These are phyloP conservation scores for Umbelopsis sp. DNA, from an alignment of 371 early-diverging fungal genomes.

Conservation along the genomic window DNA sequence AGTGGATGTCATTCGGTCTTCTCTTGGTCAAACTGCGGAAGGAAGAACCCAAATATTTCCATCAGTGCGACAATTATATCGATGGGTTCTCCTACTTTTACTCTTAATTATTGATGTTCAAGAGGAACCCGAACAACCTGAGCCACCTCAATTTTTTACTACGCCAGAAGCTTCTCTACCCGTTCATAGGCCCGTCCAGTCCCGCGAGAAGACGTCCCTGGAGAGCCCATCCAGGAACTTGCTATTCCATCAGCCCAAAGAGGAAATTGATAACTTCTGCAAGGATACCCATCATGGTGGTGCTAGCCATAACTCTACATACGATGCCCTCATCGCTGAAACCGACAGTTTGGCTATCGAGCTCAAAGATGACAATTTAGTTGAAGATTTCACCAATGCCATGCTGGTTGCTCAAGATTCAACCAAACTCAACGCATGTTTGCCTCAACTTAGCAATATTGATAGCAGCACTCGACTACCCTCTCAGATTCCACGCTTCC, in stretches of 20 bases:
- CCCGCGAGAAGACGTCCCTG: background rate
- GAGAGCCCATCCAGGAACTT: background rate
- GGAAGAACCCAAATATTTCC: background rate
- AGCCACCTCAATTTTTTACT: background rate
- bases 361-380: background rate
- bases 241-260: background rate
- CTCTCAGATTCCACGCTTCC: background rate
- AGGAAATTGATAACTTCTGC: background rate
- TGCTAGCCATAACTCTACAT: background rate
- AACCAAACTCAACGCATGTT: background rate
- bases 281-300: background rate
- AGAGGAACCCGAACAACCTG: background rate
- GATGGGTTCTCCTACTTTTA: background rate
- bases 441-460: background rate
- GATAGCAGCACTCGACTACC: background rate
- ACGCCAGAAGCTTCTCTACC: background rate
- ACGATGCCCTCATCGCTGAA: background rate
- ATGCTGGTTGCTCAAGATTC: background rate
- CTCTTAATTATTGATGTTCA: background rate
- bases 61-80: constrained; percentile 3
- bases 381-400: background rate
- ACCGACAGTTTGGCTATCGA: background rate
- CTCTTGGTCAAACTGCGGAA: background rate
- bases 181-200: background rate
- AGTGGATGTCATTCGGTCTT: constrained; percentile 3